These are phyloP conservation scores for Symbiodinium natans DNA, from an alignment of 73 alveolate species.

Conservation along the genomic window DNA sequence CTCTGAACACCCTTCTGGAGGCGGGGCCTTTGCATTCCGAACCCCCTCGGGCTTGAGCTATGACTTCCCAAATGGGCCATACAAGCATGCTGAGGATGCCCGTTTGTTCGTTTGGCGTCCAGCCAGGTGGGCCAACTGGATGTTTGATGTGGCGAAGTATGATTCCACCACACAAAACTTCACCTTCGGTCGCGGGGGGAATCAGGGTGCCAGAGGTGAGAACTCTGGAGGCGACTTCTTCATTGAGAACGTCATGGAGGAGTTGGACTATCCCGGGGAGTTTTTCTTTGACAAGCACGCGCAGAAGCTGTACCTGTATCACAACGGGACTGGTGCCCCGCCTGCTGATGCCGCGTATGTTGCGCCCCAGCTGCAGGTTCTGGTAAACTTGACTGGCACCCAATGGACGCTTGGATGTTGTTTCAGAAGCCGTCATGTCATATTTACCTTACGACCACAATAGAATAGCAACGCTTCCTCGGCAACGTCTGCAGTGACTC, in stretches of 20 bases:
- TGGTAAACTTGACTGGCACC: slow-evolving; percentile 72
- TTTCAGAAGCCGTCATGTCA: too few relatives aligned
- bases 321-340: slow-evolving; percentile 90
- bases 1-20: slow-evolving; percentile 76
- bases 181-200: slow-evolving; percentile 90
- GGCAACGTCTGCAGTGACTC: too few relatives aligned
- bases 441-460: too few relatives aligned
- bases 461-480: too few relatives aligned
- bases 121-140: slow-evolving; percentile 91
- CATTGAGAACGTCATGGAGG: slow-evolving; percentile 76
- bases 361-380: slow-evolving; percentile 47
- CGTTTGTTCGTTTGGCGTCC: slow-evolving; percentile 58
- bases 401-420: slow-evolving; percentile 43
- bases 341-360: slow-evolving; percentile 27
- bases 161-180: slow-evolving; percentile 10
- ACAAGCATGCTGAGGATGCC: slow-evolving; percentile 58
- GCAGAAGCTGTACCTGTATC: slow-evolving; percentile 47
- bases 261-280: slow-evolving; percentile 82
- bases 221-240: slow-evolving; percentile 73
- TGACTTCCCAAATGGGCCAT: slow-evolving; percentile 72
- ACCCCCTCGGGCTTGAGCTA: slow-evolving; percentile 55
- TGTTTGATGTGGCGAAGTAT: slow-evolving; percentile 69
- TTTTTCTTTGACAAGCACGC: slow-evolving; percentile 61
- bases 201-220: slow-evolving; percentile 81
- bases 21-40: slow-evolving; percentile 58